Evolutionary conservation across 2,329 filamentous ascomycete species (phyloP).

Genomic region (Penicillium sp.): DNA sequence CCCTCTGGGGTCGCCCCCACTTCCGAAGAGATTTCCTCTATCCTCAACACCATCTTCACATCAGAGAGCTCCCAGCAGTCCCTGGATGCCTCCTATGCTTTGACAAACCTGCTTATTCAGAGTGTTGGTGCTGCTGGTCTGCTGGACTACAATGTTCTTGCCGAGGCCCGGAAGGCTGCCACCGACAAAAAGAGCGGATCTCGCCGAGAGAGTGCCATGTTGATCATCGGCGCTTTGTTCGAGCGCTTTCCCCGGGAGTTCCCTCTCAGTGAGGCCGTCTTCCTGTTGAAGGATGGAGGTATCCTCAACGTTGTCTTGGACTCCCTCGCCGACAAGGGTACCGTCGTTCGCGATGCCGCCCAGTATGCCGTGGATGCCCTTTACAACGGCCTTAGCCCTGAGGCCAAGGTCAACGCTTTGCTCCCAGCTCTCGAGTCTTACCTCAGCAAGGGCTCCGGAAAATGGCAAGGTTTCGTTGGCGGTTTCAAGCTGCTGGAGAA

Average conservation of each 20-base stretch:
- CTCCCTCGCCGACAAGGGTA: constrained; percentile 82
- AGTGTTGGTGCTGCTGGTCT: constrained; percentile 65
- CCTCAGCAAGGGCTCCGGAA: constrained; percentile 78
- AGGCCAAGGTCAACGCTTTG: constrained; percentile 79
- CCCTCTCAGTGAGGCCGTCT: constrained; percentile 74
- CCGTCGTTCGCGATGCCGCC: constrained; percentile 84
- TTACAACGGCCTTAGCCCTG: constrained; percentile 74
- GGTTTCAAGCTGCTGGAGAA: constrained; percentile 81
- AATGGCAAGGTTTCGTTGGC: constrained; percentile 95
- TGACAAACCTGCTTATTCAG: constrained; percentile 64
- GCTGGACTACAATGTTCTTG: constrained; percentile 60
- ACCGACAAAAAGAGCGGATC: constrained; percentile 89
- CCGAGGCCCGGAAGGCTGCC: constrained; percentile 72
- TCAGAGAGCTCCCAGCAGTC: constrained; percentile 68
- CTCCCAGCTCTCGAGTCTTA: constrained; percentile 75
- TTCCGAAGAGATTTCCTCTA: constrained; percentile 63
- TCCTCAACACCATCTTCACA: constrained; percentile 68
- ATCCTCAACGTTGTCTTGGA: constrained; percentile 75
- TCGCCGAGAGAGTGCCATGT: constrained; percentile 87
- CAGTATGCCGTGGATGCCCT: constrained; percentile 92
- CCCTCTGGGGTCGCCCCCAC: constrained; percentile 55
- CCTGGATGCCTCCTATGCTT: constrained; percentile 65
- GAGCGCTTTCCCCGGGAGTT: constrained; percentile 81
- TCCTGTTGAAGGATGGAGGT: constrained; percentile 77
- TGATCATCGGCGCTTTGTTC: constrained; percentile 88